These are phyloP conservation scores for Microascus cirrosus DNA, from an alignment of 2,329 filamentous ascomycete species.

Conservation along the genomic window DNA sequence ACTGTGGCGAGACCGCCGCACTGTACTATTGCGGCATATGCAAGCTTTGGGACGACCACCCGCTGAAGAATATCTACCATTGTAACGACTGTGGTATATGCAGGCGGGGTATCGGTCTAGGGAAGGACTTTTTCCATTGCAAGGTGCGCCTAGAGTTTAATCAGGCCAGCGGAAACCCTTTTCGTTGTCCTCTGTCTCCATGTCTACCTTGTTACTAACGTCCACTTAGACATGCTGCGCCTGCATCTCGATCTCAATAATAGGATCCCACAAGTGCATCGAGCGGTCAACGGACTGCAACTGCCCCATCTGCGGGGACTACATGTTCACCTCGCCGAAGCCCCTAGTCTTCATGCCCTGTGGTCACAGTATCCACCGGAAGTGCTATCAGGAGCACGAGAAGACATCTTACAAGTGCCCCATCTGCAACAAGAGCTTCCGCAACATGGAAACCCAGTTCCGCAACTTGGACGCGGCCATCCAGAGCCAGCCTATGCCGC, in stretches of 20 bases:
- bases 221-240: conserved; percentile 69
- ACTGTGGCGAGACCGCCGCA: conserved; percentile 67
- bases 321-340: conserved; percentile 85
- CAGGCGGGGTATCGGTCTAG: conserved; percentile 76
- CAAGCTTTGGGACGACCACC: conserved; percentile 94
- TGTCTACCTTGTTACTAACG: neutral
- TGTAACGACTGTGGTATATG: conserved; percentile 95
- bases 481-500: conserved; percentile 81
- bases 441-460: conserved; percentile 96
- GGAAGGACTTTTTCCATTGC: conserved; percentile 97
- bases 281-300: conserved; percentile 90
- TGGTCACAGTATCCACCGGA: conserved; percentile 88
- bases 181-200: no score
- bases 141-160: conserved; percentile 48
- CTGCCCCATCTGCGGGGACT: conserved; percentile 93
- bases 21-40: conserved; percentile 91
- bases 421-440: conserved; percentile 90
- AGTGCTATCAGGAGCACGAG: conserved; percentile 82
- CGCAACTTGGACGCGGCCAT: conserved; percentile 83
- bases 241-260: conserved; percentile 82
- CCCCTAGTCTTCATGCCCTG: conserved; percentile 91
- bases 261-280: conserved; percentile 82
- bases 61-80: conserved; percentile 86
- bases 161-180: neutral
- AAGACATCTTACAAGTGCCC: conserved; percentile 89